These are phyloP conservation scores for Cutaneotrichosporon sp. DNA, from an alignment of 1,284 basidiomycete species.

Conservation along the genomic window DNA sequence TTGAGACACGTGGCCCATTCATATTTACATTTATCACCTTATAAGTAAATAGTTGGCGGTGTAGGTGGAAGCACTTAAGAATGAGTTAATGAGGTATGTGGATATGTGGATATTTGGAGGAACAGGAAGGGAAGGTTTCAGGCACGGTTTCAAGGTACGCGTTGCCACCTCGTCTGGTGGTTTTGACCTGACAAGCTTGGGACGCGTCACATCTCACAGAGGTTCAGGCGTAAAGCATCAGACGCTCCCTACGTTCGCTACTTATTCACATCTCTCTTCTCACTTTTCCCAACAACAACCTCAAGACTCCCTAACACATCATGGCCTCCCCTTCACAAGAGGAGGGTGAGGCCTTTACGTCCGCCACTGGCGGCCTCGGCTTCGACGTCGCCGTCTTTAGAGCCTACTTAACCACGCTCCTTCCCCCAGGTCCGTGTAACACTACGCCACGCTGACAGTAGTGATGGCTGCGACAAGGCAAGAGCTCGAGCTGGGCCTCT, in stretches of 20 bases:
- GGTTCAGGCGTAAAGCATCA: constrained; percentile 6
- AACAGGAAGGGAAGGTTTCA: no score
- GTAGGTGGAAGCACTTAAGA: no score
- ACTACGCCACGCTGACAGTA: constrained; percentile 18
- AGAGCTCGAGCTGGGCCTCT: constrained; percentile 47
- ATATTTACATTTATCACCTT: no score
- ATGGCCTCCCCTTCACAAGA: constrained; percentile 31
- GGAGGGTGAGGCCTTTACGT: constrained; percentile 32
- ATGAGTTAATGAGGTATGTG: no score
- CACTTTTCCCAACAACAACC: not conserved
- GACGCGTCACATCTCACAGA: no score
- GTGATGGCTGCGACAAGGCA: constrained; percentile 49
- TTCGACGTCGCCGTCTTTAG: constrained; percentile 50
- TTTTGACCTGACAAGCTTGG: not conserved
- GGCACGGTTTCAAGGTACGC: no score
- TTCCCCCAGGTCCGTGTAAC: constrained; percentile 41
- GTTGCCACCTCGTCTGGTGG: not conserved
- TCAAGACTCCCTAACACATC: not conserved
- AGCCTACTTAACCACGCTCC: constrained; percentile 41
- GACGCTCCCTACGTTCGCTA: not conserved
- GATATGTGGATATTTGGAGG: not conserved
- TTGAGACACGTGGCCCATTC: no score
- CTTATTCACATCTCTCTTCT: not conserved
- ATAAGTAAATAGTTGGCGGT: no score
- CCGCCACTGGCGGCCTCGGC: constrained; percentile 27